Evolutionary conservation across 441 rosid genomes (phyloP), one percentile per base, ranked within the genome.

Genomic region (Croton setiger): DNA sequence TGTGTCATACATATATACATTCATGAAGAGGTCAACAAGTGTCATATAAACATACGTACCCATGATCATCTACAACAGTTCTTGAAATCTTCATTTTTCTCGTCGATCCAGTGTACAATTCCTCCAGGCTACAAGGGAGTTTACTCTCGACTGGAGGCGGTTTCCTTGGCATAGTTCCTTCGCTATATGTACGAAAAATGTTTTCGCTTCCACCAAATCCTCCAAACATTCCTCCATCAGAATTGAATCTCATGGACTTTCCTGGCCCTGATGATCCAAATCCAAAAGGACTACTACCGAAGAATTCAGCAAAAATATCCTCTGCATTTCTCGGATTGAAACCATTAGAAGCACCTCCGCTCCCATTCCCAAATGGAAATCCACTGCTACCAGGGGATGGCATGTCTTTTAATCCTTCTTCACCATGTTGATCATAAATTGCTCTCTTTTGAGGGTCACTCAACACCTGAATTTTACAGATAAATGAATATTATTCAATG

Each of bases 11-110:
- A 27, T 0, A 27, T 27, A 27, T 2, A 27, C 31, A 27, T 27
- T 27, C 31, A 27, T 1, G 20, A 39, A 44, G 20, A 4, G 27
- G 36, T 17, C 41, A 9, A 13, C 12, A 49, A 21, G 1, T 21
- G 41, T 27, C 17, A 44, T 2, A 7, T 7, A 15, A 11, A 54
- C 14, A 44, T 43, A 68, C 80, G 17, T 86, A 93, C 97, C 98
- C 92, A 7, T 78, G 75, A 44, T 79, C 79, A 57, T 86, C 91
- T 68, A 89, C 86, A 12, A 86, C 81, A 44, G 95, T 83, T 83
- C 98, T 85, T 31, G 98, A 94, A 62, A 94, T 94, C 89, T 91
- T 94, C 98, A 94, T 94, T 71, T 88, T 94, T 81, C 96, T 84
- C 1, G 97, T 91, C 20, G 97, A 91, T 68, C 98, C 96, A 43